Base-by-base conservation (phyloP, 495 filamentous ascomycete genomes). In the Evansstolkia leycettana region DNA sequence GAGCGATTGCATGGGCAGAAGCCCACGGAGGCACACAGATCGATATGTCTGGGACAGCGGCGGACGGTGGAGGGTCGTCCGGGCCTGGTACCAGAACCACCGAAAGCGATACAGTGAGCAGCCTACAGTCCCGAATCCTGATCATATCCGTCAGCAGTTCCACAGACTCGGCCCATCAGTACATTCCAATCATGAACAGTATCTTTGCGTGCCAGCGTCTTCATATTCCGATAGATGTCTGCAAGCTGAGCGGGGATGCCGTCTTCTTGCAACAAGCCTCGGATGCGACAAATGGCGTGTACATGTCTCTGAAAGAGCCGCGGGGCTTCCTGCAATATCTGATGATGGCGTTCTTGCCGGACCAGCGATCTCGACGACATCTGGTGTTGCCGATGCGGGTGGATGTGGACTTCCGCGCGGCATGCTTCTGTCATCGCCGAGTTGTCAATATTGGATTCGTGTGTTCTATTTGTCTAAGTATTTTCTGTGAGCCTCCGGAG, bases 181-280 rank as follows among this genome's bases (percentile, higher is more conserved):
- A 98, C 62, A 95, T 96, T 37, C 83, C 89, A 1, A 82, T 94
- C 31, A 98, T 96, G 88, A 98, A 96, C 63, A 71, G 76, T 43
- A 93, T 95, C 27, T 98, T 98, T 58, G 92, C 90, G 7, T 87
- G 88, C 40, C 85, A 71, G 45, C 79, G 88, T 35, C 64, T 84
- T 33, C 69, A 69, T 41, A 84, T 96, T 40, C 82, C 90, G 10
- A 83, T 98, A 52, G 89, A 95, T 54, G 82, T 94, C 19, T 73
- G 85, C 38, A 80, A 92, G 38, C 68, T 98, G 7, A 73, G 82
- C 28, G 86, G 84, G 5, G 79, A 84, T 45, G 79, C 80, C 4
- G 85, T 90, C n/a, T 94, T 98, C 51, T 63, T 98, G 13, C 86
- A 98, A 46, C 90, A 98, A 56, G 90, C 89, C 7, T 78, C 75